phyloP scores from a whole-genome alignment of 139 green algal species.

The Zygnema circumcarinatum region DNA sequence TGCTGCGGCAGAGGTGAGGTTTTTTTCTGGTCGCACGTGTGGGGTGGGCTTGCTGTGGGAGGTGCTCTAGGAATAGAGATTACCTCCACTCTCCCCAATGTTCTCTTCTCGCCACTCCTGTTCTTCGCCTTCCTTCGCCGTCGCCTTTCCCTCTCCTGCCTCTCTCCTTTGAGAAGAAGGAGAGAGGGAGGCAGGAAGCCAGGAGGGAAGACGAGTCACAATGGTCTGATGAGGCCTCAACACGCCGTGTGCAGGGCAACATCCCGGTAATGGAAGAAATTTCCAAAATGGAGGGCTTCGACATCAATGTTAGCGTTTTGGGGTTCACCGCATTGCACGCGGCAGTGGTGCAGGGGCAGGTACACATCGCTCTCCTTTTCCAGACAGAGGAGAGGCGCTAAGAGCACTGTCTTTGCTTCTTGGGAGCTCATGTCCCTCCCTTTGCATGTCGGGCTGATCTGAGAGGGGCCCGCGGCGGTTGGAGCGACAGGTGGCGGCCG shows the following conservation, averaged over 20 bases:
- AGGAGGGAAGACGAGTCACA: too few species aligned
- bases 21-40: background rate
- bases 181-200: background rate
- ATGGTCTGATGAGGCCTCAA: too few species aligned
- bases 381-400: too few species aligned
- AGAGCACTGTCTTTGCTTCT: too few species aligned
- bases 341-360: background rate
- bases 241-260: slow-evolving; percentile 36
- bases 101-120: too few species aligned
- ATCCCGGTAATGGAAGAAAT: slow-evolving; percentile 16
- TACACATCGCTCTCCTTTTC: background rate
- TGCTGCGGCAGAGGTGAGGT: slow-evolving; percentile 13
- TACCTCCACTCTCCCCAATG: too few species aligned
- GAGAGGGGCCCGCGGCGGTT: too few species aligned
- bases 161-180: slow-evolving; percentile 12
- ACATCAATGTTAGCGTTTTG: background rate
- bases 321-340: slow-evolving; percentile 34
- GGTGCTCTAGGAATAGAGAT: background rate
- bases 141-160: too few species aligned
- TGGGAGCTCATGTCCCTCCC: too few species aligned
- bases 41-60: background rate
- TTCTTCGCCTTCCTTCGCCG: too few species aligned
- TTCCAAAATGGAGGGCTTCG: slow-evolving; percentile 23
- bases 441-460: too few species aligned
- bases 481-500: background rate